Base-by-base conservation (phyloP, 257 asterid genomes). In the Lavandula angustifolia region DNA sequence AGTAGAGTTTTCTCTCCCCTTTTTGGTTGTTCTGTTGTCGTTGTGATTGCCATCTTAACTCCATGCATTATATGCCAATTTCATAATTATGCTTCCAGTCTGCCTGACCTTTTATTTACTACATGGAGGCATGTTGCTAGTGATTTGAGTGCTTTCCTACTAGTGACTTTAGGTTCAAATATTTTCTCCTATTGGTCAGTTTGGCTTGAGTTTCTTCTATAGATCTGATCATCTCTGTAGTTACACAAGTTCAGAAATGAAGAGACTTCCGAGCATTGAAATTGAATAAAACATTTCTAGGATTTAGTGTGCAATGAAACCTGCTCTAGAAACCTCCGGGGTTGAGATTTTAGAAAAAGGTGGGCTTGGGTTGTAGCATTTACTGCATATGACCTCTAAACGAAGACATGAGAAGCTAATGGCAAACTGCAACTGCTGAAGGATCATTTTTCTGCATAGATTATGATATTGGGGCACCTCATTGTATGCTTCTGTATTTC, bases 1-100 rank as follows among this genome's bases (percentile, higher is more conserved):
- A 27, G 9, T 43, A 62, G 29, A 64, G 11, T 3, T 51, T 38
- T 72, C 37, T 59, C 74, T 59, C 74, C 4, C 13, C 12, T 10
- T 31, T 61, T 3, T 5, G 53, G 46, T 72, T 18, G 29, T 42
- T 61, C 40, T 54, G 52, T 11, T 56, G 17, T 52, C 3, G 13
- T 70, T 27, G 40, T 35, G 33, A 35, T 64, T 43, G 46, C 27
- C 38, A 35, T 53, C 54, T 22, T 67, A 44, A 22, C 42, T 51
- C 38, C 55, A 38, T 40, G 37, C 31, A 33, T 40, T 44, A 4
- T 40, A 42, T 42, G 32, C 17, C 7, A 43, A 51, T 4, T 11
- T 41, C 5, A 16, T 16, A 51, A 40, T n/a, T 66, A 22, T 49
- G 43, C 6, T n/a, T 62, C 57, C 27, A 54, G 11, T 49, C 41